phyloP scores from a whole-genome alignment of 495 filamentous ascomycete genomes.

The Annulohypoxylon bovei region DNA sequence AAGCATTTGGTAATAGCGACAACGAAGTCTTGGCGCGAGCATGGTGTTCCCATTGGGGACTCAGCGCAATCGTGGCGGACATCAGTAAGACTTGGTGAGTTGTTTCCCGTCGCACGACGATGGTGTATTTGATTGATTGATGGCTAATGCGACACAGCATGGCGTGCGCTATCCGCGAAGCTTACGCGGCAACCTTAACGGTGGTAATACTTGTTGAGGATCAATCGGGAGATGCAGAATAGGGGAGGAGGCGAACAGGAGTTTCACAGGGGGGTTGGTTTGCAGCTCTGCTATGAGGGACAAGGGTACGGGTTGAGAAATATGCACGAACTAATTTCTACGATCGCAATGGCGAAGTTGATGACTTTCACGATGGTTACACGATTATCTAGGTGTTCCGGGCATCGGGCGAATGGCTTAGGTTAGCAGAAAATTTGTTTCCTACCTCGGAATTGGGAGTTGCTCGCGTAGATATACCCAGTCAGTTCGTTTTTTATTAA shows the following conservation, averaged over 20 bases:
- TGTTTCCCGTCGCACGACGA: slow-evolving; percentile 33
- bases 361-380: slow-evolving; percentile 40
- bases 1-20: slow-evolving; percentile 74
- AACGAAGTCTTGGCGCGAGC: slow-evolving; percentile 79
- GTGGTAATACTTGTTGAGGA: slow-evolving; percentile 73
- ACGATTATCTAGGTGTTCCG: slow-evolving; percentile 32
- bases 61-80: slow-evolving; percentile 73
- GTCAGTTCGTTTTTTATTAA: slow-evolving; percentile 19
- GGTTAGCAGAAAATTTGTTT: slow-evolving; percentile 27
- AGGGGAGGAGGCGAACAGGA: slow-evolving; percentile 19
- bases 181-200: slow-evolving; percentile 73
- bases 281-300: slow-evolving; percentile 6
- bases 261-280: slow-evolving; percentile 13
- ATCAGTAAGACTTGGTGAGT: slow-evolving; percentile 71
- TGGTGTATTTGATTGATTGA: slow-evolving; percentile 23
- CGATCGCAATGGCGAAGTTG: slow-evolving; percentile 11
- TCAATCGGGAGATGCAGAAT: slow-evolving; percentile 51
- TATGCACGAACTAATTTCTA: slow-evolving; percentile 18
- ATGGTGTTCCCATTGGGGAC: slow-evolving; percentile 76
- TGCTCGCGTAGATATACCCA: slow-evolving; percentile 39
- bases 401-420: slow-evolving; percentile 19
- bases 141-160: slow-evolving; percentile 54
- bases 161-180: slow-evolving; percentile 75
- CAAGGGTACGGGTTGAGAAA: slow-evolving; percentile 10
- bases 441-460: slow-evolving; percentile 31